Conservation (phyloP, 2,329 filamentous ascomycete genomes). For the Scedosporium dehoogii region DNA sequence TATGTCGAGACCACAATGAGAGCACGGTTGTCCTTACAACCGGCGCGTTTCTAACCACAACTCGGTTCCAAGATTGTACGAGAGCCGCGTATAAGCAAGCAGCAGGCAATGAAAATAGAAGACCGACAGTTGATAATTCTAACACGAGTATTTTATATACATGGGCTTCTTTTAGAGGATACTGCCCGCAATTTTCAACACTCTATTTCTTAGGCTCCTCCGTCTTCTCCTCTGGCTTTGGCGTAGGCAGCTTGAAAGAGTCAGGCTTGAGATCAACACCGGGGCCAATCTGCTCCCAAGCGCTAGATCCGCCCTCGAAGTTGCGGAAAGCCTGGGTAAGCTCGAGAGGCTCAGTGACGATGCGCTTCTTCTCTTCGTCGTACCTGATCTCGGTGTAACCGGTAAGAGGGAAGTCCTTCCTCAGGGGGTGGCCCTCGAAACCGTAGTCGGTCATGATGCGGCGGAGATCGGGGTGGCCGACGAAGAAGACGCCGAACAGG, state of each 20-base stretch:
- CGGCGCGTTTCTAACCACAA: too few relatives aligned
- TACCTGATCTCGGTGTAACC: slow-evolving; percentile 97
- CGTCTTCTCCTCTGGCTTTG: slow-evolving; percentile 87
- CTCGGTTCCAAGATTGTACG: too few relatives aligned
- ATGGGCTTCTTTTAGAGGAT: background rate
- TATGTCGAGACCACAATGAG: too few relatives aligned
- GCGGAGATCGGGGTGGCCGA: slow-evolving; percentile 86
- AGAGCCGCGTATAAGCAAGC: too few relatives aligned
- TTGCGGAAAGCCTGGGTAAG: slow-evolving; percentile 97
- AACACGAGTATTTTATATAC: slow-evolving; percentile 4
- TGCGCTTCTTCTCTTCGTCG: slow-evolving; percentile 99
- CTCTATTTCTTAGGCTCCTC: slow-evolving; percentile 85
- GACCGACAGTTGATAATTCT: background rate
- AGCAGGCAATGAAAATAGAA: background rate
- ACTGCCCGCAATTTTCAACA: background rate
- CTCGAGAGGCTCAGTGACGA: slow-evolving; percentile 95
- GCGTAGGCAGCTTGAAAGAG: slow-evolving; percentile 85
- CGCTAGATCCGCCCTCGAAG: slow-evolving; percentile 79
- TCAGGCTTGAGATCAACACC: slow-evolving; percentile 75
- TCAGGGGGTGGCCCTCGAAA: slow-evolving; percentile 92
- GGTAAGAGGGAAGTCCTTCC: slow-evolving; percentile 96
- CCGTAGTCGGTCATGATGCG: slow-evolving; percentile 99
- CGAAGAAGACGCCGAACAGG: slow-evolving; percentile 94
- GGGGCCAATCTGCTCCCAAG: slow-evolving; percentile 55
- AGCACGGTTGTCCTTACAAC: too few relatives aligned